Conservation (phyloP, 148 eudicot species). For the Vaccinium macrocarpon region DNA sequence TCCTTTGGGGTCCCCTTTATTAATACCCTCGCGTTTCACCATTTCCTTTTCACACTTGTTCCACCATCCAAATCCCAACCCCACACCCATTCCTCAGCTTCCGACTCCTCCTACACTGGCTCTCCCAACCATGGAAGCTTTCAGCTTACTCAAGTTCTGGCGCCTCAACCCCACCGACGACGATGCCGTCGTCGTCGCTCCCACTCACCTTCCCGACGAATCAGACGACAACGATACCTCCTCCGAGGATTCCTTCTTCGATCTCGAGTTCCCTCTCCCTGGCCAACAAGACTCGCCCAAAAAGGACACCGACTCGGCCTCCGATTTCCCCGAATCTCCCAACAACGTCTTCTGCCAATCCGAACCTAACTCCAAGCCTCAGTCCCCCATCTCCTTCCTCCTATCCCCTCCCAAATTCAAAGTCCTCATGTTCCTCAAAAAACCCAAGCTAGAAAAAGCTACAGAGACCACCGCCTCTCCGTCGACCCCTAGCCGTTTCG, state of each 20-base stretch:
- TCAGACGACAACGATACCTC: not conserved
- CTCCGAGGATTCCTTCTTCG: not conserved
- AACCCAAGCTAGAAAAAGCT: not conserved
- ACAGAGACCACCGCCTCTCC: not conserved
- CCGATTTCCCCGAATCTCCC: not conserved
- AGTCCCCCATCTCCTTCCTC: slow-evolving; percentile 1
- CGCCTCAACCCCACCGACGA: slow-evolving; percentile 13
- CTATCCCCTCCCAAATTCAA: not conserved
- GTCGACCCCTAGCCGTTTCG: not conserved
- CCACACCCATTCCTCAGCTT: not conserved
- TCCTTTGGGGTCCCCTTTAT: not conserved
- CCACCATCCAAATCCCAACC: not conserved
- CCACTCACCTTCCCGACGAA: not conserved
- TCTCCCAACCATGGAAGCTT: slow-evolving; percentile 40
- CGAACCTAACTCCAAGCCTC: not conserved
- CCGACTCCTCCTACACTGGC: not conserved
- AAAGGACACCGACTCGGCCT: not conserved
- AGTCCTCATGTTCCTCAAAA: not conserved
- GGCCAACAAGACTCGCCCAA: not conserved
- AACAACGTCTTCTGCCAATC: not conserved
- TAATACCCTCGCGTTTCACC: slow-evolving; percentile 6
- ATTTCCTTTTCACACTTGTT: not conserved
- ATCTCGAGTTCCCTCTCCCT: not conserved
- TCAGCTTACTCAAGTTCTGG: slow-evolving; percentile 65
- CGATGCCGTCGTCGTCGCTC: not conserved